phyloP scores from a whole-genome alignment of 208 protist genomes.

The Crithidia mellificae region DNA sequence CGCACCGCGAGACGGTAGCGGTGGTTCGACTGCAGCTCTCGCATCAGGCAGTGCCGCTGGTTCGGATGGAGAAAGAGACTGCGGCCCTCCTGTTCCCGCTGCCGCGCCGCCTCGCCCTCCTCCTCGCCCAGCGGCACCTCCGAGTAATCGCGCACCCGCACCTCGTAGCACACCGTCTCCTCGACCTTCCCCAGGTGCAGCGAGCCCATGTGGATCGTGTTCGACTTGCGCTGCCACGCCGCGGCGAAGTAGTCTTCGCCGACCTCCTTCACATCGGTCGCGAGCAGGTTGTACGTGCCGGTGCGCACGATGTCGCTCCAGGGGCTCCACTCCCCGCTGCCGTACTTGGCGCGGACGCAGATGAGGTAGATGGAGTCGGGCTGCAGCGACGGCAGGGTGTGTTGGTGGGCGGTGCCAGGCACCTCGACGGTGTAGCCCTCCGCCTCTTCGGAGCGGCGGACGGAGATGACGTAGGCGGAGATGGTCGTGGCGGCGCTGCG shows the following conservation, averaged over 20 bases:
- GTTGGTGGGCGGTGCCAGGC: slow-evolving; percentile 42
- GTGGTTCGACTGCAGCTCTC: slow-evolving; percentile 72
- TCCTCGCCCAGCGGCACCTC: slow-evolving; percentile 63
- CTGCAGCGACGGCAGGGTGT: slow-evolving; percentile 57
- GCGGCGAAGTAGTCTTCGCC: slow-evolving; percentile 86
- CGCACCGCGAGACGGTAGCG: slow-evolving; percentile 82
- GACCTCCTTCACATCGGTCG: slow-evolving; percentile 55
- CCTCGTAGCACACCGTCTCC: slow-evolving; percentile 82
- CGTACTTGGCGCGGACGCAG: slow-evolving; percentile 76
- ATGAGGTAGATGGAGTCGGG: slow-evolving; percentile 76
- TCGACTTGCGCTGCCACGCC: slow-evolving; percentile 71
- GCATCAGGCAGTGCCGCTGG: slow-evolving; percentile 54
- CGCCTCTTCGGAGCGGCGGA: slow-evolving; percentile 45
- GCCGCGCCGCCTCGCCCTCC: slow-evolving; percentile 20
- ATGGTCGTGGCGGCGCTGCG: slow-evolving; percentile 48
- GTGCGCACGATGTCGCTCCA: slow-evolving; percentile 57
- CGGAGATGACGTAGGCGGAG: slow-evolving; percentile 48
- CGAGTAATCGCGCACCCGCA: slow-evolving; percentile 73
- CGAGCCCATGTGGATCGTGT: slow-evolving; percentile 54
- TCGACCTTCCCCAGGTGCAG: slow-evolving; percentile 66
- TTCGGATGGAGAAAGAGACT: slow-evolving; percentile 53
- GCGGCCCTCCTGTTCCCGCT: slow-evolving; percentile 24
- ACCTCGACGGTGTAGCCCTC: slow-evolving; percentile 66
- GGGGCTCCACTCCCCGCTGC: slow-evolving; percentile 65
- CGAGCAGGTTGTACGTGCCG: slow-evolving; percentile 78